phyloP scores from a whole-genome alignment of 2,329 filamentous ascomycete species.

The Colletotrichum sp. region DNA sequence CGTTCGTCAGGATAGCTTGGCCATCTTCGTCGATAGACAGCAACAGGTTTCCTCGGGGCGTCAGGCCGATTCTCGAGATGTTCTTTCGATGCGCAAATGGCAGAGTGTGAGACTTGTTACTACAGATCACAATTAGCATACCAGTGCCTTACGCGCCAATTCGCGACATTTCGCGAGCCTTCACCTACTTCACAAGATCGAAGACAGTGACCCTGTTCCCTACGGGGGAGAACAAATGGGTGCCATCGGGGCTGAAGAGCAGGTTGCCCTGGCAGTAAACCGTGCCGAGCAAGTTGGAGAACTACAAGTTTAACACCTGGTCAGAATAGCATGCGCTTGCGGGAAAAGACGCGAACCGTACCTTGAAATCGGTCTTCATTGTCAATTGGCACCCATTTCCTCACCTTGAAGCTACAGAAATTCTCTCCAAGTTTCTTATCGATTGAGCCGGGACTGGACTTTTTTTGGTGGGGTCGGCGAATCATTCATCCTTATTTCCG shows the following conservation, averaged over 20 bases:
- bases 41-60: conserved; percentile 88
- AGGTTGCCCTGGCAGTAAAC: conserved; percentile 99
- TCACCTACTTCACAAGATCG: conserved; percentile 86
- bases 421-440: conserved; percentile 33
- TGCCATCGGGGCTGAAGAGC: conserved; percentile 95
- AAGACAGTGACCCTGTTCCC: conserved; percentile 96
- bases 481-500: conserved; percentile 37
- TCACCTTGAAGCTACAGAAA: conserved; percentile 11
- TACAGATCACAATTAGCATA: conserved; percentile 34
- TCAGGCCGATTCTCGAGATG: conserved; percentile 85
- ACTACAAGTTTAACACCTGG: conserved; percentile 58
- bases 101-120: conserved; percentile 86
- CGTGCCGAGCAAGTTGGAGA: conserved; percentile 97
- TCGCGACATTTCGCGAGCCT: background rate
- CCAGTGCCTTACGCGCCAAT: background rate
- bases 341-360: conserved; percentile 40
- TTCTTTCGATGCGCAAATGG: conserved; percentile 94
- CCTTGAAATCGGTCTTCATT: conserved; percentile 99
- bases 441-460: conserved; percentile 30
- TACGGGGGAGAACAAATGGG: conserved; percentile 92
- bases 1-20: conserved; percentile 89
- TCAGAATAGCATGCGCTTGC: background rate
- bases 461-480: conserved; percentile 35
- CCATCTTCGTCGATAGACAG: conserved; percentile 95
- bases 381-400: conserved; percentile 46